Base-by-base conservation (phyloP, 768 basidiomycete genomes). In the Collybia mongolica region DNA sequence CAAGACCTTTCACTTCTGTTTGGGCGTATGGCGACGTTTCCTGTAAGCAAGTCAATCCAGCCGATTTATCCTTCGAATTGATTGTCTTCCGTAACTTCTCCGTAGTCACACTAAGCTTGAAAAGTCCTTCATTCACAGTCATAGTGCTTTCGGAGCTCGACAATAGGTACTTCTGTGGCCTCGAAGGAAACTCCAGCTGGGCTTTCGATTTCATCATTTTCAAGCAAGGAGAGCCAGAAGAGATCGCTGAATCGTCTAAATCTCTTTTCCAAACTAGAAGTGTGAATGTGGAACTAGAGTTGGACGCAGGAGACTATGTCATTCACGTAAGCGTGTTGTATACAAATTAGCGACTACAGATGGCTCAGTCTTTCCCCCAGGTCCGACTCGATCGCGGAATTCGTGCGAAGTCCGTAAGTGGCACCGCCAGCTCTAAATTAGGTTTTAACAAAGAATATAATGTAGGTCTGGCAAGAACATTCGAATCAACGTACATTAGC, bases 111-210 rank as follows among this genome's bases (percentile, higher is more conserved):
- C 68, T 82, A 39, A 67, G 68, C 15, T 54, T 80, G 19, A 55
- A 67, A 2, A 57, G 62, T 35, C 51, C 70, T 2, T 69, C 78
- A 1, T 59, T 59, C 7, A 62, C 72, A n/a, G 64, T 80, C 29
- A 71, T 81, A 19, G 74, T 78, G 2, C 72, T 82, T 2, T 72
- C 74, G 3, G 72, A 73, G 48, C 62, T 76, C 28, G 74, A 82
- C 54, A 56, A 60, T 2, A 68, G 79, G 4, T 79, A 73, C 56
- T 82, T 76, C 61, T 51, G 59, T 6, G 70, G 70, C 29, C 59
- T 79, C 26, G 59, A 64, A 3, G 69, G 74, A 3, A 61, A 56
- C 6, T 69, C 57, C 28, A 26, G 45, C 8, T 79, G 75, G 75
- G 65, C 67, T 12, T 68, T 80, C 35, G 77, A 79, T 54, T 81